These are phyloP conservation scores for Sclerotinia subarctica DNA, from an alignment of 2,329 filamentous ascomycete genomes.

Conservation along the genomic window DNA sequence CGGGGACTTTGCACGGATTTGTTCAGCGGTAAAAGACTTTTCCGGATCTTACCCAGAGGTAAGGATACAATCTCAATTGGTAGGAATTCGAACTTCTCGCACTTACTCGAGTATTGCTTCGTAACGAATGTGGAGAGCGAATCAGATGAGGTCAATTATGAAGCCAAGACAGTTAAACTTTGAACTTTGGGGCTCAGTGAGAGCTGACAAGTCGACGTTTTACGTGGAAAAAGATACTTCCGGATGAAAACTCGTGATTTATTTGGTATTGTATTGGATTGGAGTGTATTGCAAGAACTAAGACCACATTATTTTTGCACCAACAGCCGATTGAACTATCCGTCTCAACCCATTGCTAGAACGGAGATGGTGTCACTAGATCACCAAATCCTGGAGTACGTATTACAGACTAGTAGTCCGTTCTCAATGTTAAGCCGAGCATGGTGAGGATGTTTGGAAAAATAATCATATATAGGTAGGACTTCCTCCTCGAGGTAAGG, in stretches of 20 bases:
- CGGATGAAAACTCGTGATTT: slow-evolving; percentile 3
- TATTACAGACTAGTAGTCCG: background rate
- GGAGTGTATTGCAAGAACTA: too few relatives aligned
- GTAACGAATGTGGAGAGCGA: background rate
- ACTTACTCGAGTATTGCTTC: background rate
- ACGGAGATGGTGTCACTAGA: background rate
- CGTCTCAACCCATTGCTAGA: slow-evolving; percentile 7
- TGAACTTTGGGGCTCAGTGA: too few relatives aligned
- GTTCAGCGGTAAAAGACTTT: slow-evolving; percentile 17
- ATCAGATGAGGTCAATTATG: slow-evolving; percentile 5
- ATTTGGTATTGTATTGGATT: background rate
- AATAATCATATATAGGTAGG: slow-evolving; percentile 17
- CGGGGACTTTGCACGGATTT: slow-evolving; percentile 8
- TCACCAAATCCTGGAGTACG: background rate
- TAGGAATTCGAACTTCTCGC: background rate
- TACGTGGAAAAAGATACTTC: slow-evolving; percentile 16
- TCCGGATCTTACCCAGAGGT: background rate
- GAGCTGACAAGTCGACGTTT: background rate
- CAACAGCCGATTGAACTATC: slow-evolving; percentile 21
- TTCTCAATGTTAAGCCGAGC: background rate
- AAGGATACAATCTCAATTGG: background rate
- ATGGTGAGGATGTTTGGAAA: background rate
- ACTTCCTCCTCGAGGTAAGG: background rate
- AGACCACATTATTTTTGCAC: background rate
- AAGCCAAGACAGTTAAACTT: background rate